Base-by-base conservation (phyloP, 208 protist genomes). In the Wallacemonas sp. region DNA sequence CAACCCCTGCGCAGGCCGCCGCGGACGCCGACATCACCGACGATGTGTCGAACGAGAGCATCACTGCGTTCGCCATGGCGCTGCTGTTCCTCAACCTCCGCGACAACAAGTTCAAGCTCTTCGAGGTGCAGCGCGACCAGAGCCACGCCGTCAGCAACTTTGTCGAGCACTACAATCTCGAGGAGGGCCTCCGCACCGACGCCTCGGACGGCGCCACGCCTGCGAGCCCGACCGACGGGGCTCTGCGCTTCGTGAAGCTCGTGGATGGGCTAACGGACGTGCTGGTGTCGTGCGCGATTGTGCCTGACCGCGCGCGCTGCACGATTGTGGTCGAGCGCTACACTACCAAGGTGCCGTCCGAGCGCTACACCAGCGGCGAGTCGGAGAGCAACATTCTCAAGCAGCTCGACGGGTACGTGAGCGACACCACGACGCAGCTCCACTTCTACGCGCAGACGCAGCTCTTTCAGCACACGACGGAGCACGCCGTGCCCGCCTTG, bases 91-190 rank as follows among this genome's bases (percentile, higher is more conserved):
- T 91, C 2, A 79, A 86, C 20, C 73, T 96, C 28, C 82, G 87
- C 20, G 91, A 94, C 62, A 87, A 87, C 72, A 94, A 92, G 65
- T 96, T 92, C 61, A 94, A 93, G 70, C 79, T 78, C 23, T 87
- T 96, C 55, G 66, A 87, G n/a, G 70, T 93, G 1, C 77, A 91
- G 33, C 74, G 61, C 32, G 74, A 79, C 48, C 65, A 72, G 16
- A 72, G 67, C 12, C 77, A 86, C 67, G 65, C 77, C 7, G 66
- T 80, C 12, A 94, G 87, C 67, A 88, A 84, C 70, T 96, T 96
- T 65, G 74, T 91, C 20, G 86, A 92, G 67, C 80, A 94, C 74
- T 96, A 96, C 72, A 84, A 81, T 41, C 70, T 96, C 25, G 77
- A 86, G 31, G 75, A 77, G 44, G 73, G 70, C 20, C 54, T 74